A percentile compares a stretch with the other conserved stretches of the same genome.
Evolutionary conservation across 441 rosid species (phyloP).

Genomic region (Adansonia madagascariensis): DNA sequence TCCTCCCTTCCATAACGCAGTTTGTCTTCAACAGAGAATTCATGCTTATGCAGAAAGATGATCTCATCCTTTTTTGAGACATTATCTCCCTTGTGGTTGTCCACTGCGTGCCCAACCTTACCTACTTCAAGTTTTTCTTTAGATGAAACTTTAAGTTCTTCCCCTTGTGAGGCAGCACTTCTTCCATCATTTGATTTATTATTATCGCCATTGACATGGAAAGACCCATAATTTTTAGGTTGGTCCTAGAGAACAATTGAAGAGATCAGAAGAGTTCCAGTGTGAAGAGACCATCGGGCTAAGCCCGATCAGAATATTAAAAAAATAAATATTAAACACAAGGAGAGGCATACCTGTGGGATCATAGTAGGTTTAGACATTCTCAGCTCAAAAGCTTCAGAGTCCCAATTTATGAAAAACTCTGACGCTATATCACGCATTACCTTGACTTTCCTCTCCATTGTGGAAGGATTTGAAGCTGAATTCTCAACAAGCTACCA

Average conservation of each 20-base stretch:
- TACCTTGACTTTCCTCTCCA: constrained; percentile 69
- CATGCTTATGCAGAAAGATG: constrained; percentile 30
- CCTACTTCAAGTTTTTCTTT: constrained; percentile 42
- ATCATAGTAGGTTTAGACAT: constrained; percentile 44
- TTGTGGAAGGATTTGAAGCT: constrained; percentile 52
- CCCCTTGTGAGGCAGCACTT: constrained; percentile 33
- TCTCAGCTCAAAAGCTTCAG: constrained; percentile 58
- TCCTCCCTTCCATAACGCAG: constrained; percentile 40
- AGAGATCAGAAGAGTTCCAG: neutral
- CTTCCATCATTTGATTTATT: constrained; percentile 41
- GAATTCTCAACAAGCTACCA: constrained; percentile 65
- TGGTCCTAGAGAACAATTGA: constrained; percentile 47
- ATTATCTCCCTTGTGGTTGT: constrained; percentile 31
- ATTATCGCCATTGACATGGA: constrained; percentile 36
- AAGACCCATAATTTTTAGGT: constrained; percentile 45
- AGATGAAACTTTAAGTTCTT: constrained; percentile 34
- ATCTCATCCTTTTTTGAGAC: constrained; percentile 31
- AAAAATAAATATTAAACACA: neutral
- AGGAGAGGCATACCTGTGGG: constrained; percentile 48
- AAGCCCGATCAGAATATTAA: neutral
- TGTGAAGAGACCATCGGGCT: neutral
- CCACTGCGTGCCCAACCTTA: constrained; percentile 33
- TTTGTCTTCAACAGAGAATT: constrained; percentile 27
- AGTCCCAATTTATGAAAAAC: constrained; percentile 75
- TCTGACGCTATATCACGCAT: constrained; percentile 77